These are phyloP conservation scores for Russula sp. DNA, from an alignment of 768 basidiomycete species.

Conservation along the genomic window DNA sequence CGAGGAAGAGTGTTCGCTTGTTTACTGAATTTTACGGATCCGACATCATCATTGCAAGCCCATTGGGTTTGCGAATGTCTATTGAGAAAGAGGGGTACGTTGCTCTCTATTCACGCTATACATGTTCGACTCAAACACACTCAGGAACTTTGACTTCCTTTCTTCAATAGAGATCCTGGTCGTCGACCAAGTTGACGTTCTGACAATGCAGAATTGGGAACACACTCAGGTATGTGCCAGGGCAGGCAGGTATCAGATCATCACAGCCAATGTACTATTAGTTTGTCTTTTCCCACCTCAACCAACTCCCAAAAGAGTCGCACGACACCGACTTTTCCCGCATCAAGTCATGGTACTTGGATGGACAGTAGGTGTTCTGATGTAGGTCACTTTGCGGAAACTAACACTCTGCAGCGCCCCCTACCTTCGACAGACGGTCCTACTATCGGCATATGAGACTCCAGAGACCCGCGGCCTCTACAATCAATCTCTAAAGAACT, in stretches of 20 bases:
- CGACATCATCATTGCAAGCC: conserved; percentile 91
- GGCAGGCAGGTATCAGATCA: neutral
- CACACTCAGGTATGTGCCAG: conserved; percentile 70
- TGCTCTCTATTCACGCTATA: neutral
- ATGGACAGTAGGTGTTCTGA: conserved; percentile 69
- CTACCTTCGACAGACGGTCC: conserved; percentile 84
- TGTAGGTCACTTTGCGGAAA: neutral
- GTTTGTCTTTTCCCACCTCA: conserved; percentile 83
- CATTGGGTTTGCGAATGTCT: conserved; percentile 81
- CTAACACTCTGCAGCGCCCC: conserved; percentile 49
- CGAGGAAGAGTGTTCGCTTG: conserved; percentile 85
- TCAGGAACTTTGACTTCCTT: conserved; percentile 84
- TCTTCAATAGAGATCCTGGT: conserved; percentile 88
- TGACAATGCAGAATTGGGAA: conserved; percentile 99
- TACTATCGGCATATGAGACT: conserved; percentile 83
- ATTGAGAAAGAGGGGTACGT: conserved; percentile 92
- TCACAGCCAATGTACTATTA: conserved; percentile 28
- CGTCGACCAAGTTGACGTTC: conserved; percentile 88
- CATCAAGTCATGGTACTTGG: conserved; percentile 97
- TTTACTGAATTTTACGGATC: conserved; percentile 88
- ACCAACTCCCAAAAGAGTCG: conserved; percentile 87
- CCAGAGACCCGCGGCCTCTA: conserved; percentile 82
- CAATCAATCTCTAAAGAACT: conserved; percentile 69
- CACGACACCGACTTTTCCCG: conserved; percentile 94
- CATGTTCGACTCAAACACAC: neutral